A percentile compares a stretch with the other conserved stretches of the same genome.
Evolutionary conservation across 495 filamentous ascomycete species (phyloP).

Genomic region (Collariella sp.): DNA sequence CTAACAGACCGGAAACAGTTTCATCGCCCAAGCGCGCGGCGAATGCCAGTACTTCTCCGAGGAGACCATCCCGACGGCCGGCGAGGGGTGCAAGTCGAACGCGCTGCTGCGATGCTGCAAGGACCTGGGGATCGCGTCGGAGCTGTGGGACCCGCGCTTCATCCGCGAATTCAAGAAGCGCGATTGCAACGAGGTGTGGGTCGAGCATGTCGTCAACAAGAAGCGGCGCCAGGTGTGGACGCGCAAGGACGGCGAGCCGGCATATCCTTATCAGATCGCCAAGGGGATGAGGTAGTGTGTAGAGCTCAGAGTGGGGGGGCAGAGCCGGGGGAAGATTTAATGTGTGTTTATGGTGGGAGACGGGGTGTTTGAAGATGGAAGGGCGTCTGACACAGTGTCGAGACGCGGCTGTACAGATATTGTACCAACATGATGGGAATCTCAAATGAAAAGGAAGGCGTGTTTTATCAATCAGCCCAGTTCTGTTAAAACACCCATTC

Average conservation of each 20-base stretch:
- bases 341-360: neutral
- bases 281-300: slow-evolving; percentile 32
- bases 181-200: slow-evolving; percentile 65
- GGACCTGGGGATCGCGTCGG: slow-evolving; percentile 87
- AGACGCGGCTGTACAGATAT: too few relatives aligned
- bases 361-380: neutral
- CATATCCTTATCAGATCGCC: slow-evolving; percentile 54
- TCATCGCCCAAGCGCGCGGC: slow-evolving; percentile 86
- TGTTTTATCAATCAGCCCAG: too few relatives aligned
- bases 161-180: slow-evolving; percentile 61
- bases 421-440: too few relatives aligned
- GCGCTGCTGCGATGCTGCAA: slow-evolving; percentile 96
- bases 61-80: slow-evolving; percentile 91
- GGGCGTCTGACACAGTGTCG: too few relatives aligned
- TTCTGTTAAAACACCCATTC: too few relatives aligned
- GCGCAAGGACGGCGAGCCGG: slow-evolving; percentile 72
- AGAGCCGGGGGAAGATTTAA: too few relatives aligned
- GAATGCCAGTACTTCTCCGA: slow-evolving; percentile 92
- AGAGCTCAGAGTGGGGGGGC: neutral
- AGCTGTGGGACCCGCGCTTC: slow-evolving; percentile 93
- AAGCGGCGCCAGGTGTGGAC: slow-evolving; percentile 81
- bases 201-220: slow-evolving; percentile 57
- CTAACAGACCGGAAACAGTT: slow-evolving; percentile 42
- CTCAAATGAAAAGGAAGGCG: too few relatives aligned
- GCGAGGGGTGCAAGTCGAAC: slow-evolving; percentile 95